phyloP scores from a whole-genome alignment of 306 rosid species.

The Fragaria nilgerrensis region DNA sequence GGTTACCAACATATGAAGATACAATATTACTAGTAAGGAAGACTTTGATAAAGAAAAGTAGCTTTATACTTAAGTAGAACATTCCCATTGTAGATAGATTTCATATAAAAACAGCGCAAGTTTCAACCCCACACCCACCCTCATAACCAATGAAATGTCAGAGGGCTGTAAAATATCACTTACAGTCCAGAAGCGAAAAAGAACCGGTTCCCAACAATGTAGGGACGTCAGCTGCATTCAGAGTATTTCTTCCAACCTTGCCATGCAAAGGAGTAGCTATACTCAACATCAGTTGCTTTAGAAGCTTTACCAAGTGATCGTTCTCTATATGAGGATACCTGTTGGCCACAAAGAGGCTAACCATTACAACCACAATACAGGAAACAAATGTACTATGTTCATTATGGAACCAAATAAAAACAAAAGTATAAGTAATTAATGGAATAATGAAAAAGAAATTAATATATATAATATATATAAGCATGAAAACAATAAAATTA shows the following conservation, averaged over 20 bases:
- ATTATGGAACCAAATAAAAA: background rate
- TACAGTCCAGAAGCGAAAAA: constrained; percentile 81
- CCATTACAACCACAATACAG: background rate
- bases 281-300: constrained; percentile 64
- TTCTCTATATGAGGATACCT: constrained; percentile 83
- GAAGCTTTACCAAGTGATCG: constrained; percentile 83
- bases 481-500: background rate
- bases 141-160: constrained; percentile 16
- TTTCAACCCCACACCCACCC: background rate
- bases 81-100: background rate
- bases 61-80: background rate
- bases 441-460: background rate
- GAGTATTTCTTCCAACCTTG: constrained; percentile 49
- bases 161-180: constrained; percentile 38
- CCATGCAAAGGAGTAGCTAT: constrained; percentile 48
- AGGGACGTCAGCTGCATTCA: constrained; percentile 87
- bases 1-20: constrained; percentile 1
- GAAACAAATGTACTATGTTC: background rate
- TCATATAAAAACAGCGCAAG: background rate
- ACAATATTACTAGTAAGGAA: background rate
- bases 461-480: background rate
- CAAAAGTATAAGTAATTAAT: background rate
- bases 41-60: background rate
- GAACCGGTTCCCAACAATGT: constrained; percentile 84
- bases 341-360: constrained; percentile 28